Evolutionary conservation across 1,284 basidiomycete genomes (phyloP), one percentile per base, ranked within the genome.

Genomic region (Cutaneotrichosporon cutaneum): DNA sequence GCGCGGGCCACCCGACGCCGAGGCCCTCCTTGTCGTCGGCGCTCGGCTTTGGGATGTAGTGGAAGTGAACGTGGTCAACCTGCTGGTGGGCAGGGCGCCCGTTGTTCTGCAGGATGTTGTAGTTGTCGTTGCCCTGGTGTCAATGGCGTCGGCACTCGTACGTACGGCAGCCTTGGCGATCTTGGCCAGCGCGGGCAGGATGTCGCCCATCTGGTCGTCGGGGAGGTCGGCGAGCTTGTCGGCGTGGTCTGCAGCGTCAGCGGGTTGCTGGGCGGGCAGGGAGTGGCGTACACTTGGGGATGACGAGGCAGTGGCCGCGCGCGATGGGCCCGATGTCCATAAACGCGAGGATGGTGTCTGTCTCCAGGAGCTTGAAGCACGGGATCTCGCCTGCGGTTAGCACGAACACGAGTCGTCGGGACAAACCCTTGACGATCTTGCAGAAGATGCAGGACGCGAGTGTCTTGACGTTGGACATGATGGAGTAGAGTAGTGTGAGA

Each of bases 201-300:
- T 77, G 63, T 92, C 91, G 21, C 78, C 78, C 64, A 92, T 85
- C 73, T 89, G 88, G 70, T 89, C 87, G 70, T 94, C 91, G 0
- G 90, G 89, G 18, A 92, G 82, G 58, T 93, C 86, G 70, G 88
- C 87, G 66, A 91, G 72, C 76, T 90, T 92, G 68, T 83, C 85
- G 1, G 87, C 85, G 72, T 93, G 91, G 74, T 88, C 90, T 93
- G 60, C 16, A 6, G 39, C 2, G n/a, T 30, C 30, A 7, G n/a
- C 18, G 9, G 39, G 39, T 45, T 24, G 64, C 77, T n/a, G n/a
- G n/a, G n/a, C n/a, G n/a, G n/a, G n/a, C n/a, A n/a, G n/a, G n/a
- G n/a, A n/a, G n/a, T n/a, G n/a, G n/a, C n/a, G n/a, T 62, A 91
- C 91, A 87, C 82, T 96, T 97, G 13, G 94, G 94, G 64, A 97